Conservation (phyloP, 1,139 yeast genomes). For the Sugiyamaella sp. region DNA sequence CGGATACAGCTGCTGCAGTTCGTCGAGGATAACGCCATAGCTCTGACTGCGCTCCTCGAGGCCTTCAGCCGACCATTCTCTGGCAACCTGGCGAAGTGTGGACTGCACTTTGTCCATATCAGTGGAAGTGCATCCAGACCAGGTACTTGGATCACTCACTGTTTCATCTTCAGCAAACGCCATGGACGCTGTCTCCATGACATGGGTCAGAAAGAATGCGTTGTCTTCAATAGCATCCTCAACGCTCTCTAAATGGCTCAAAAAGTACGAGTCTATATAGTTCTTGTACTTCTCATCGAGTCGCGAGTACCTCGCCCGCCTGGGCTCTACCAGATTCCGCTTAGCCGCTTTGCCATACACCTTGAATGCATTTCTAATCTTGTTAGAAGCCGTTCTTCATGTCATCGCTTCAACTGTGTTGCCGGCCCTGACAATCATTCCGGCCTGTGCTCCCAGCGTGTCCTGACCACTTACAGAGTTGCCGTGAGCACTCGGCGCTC, state of each 20-base stretch:
- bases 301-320: slow-evolving; percentile 31
- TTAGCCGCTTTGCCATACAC: slow-evolving; percentile 32
- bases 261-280: slow-evolving; percentile 26
- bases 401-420: neutral
- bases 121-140: slow-evolving; percentile 50
- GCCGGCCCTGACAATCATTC: no score
- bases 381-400: no score
- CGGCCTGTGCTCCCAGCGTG: no score
- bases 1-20: slow-evolving; percentile 51
- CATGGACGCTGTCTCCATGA: slow-evolving; percentile 53
- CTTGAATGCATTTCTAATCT: slow-evolving; percentile 29
- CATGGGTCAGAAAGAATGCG: slow-evolving; percentile 47
- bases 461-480: slow-evolving; percentile 33
- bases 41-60: slow-evolving; percentile 52
- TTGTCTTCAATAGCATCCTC: slow-evolving; percentile 54
- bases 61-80: slow-evolving; percentile 82
- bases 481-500: slow-evolving; percentile 34
- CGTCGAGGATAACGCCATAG: slow-evolving; percentile 52
- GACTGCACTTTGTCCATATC: slow-evolving; percentile 67
- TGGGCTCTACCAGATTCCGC: slow-evolving; percentile 32
- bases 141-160: slow-evolving; percentile 42
- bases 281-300: slow-evolving; percentile 26
- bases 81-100: slow-evolving; percentile 60
- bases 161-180: slow-evolving; percentile 51
- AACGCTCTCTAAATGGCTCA: slow-evolving; percentile 49